phyloP scores from a whole-genome alignment of 2,329 filamentous ascomycete species.

The Penicillium verrucosum region DNA sequence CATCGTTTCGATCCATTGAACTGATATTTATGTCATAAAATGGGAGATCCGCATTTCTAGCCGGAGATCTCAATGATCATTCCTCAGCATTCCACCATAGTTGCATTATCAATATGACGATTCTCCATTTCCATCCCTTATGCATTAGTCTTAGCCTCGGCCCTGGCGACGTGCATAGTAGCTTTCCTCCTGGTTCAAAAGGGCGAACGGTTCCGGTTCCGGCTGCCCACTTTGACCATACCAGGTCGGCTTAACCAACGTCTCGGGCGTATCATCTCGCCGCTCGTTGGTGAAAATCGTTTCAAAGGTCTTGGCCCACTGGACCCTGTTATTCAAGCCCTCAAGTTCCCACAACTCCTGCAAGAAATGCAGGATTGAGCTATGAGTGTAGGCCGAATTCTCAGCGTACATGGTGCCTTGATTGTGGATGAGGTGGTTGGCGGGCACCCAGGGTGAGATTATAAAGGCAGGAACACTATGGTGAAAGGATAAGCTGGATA shows the following conservation, averaged over 20 bases:
- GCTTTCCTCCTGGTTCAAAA: constrained; percentile 33
- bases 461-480: constrained; percentile 35
- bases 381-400: no score
- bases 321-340: constrained; percentile 41
- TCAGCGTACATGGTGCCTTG: no score
- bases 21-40: neutral
- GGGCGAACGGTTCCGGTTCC: constrained; percentile 33
- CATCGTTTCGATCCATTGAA: neutral
- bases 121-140: neutral
- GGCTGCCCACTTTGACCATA: constrained; percentile 32
- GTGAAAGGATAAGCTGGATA: constrained; percentile 1
- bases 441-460: constrained; percentile 15
- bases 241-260: constrained; percentile 4
- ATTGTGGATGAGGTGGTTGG: no score
- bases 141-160: neutral
- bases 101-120: neutral
- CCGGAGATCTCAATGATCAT: neutral
- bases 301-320: constrained; percentile 45
- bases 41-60: neutral
- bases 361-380: constrained; percentile 29
- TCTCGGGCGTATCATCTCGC: constrained; percentile 28
- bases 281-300: constrained; percentile 28
- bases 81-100: neutral
- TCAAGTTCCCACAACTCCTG: constrained; percentile 42
- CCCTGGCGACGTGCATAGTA: constrained; percentile 21